Conservation (phyloP, 352 stramenopile species). For the Pythium aquatile region DNA sequence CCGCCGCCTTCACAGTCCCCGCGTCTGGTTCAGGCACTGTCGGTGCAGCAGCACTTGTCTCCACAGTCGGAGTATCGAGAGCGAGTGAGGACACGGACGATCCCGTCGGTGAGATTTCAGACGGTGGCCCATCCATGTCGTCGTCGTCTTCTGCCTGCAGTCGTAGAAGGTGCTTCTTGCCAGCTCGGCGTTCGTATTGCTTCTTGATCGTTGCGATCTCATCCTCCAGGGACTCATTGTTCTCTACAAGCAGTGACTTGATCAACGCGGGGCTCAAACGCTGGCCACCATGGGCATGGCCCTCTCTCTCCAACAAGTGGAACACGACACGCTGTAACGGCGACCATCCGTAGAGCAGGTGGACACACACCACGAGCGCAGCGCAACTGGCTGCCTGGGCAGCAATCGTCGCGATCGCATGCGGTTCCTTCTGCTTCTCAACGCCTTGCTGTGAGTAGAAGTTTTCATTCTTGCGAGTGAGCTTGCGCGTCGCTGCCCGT, state of each 20-base stretch:
- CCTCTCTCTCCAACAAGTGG: slow-evolving; percentile 47
- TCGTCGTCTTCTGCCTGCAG: slow-evolving; percentile 30
- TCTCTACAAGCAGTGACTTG: slow-evolving; percentile 37
- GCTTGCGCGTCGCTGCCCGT: slow-evolving; percentile 48
- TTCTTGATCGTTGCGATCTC: slow-evolving; percentile 74
- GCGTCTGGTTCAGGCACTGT: background rate
- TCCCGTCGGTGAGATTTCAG: slow-evolving; percentile 19
- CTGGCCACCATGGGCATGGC: background rate
- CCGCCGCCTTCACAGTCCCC: background rate
- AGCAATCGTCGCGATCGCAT: slow-evolving; percentile 68
- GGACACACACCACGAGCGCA: slow-evolving; percentile 72
- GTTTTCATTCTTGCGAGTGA: slow-evolving; percentile 61
- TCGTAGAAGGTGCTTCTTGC: slow-evolving; percentile 53
- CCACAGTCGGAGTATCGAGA: background rate
- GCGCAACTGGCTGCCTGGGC: slow-evolving; percentile 76
- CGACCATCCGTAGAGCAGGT: slow-evolving; percentile 75
- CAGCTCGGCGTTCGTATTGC: slow-evolving; percentile 70
- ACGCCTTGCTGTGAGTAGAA: slow-evolving; percentile 79
- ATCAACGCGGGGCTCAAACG: slow-evolving; percentile 40
- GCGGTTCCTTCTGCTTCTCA: slow-evolving; percentile 56
- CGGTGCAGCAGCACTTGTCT: background rate
- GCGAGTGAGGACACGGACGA: slow-evolving; percentile 15
- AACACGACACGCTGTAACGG: slow-evolving; percentile 66
- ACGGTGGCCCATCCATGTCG: slow-evolving; percentile 13
- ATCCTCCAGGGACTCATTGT: slow-evolving; percentile 52